phyloP scores from a whole-genome alignment of 345 rosid species.

The Linum tenue region DNA sequence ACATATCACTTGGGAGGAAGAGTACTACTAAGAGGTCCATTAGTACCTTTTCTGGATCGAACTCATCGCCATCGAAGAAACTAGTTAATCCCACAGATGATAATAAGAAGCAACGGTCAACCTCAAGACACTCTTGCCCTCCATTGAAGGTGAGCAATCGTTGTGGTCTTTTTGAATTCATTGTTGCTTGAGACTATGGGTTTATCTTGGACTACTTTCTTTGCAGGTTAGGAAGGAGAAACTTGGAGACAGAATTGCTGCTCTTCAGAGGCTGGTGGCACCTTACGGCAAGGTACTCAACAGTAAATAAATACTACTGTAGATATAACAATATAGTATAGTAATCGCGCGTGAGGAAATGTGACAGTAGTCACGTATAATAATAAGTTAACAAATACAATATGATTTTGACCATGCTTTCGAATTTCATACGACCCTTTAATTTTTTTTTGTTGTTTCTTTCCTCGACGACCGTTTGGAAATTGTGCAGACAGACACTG shows the following conservation, averaged over 20 bases:
- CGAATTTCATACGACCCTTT: background rate
- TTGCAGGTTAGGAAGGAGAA: constrained; percentile 44
- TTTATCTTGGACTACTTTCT: background rate
- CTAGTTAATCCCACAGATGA: background rate
- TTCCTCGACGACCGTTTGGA: background rate
- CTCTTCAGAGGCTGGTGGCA: constrained; percentile 63
- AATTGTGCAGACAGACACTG: constrained; percentile 53
- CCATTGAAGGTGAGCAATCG: constrained; percentile 22
- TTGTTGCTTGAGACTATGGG: background rate
- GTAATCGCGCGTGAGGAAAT: background rate
- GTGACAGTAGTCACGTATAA: background rate
- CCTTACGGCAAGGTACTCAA: constrained; percentile 57
- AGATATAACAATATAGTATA: background rate
- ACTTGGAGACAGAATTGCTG: constrained; percentile 54
- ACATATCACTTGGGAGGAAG: background rate
- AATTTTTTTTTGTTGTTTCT: too few relatives aligned
- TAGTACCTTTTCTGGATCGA: background rate
- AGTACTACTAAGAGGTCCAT: background rate
- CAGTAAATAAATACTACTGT: background rate
- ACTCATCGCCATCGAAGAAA: background rate
- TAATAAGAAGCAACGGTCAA: constrained; percentile 7
- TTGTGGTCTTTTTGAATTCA: background rate
- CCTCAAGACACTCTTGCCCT: constrained; percentile 18
- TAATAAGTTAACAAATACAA: background rate
- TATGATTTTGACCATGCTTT: constrained; percentile 5